A percentile compares a stretch with the other conserved stretches of the same genome.
These are phyloP conservation scores for Plasmodium knowlesi DNA, from an alignment of 169 alveolate genomes.

Conservation along the genomic window DNA sequence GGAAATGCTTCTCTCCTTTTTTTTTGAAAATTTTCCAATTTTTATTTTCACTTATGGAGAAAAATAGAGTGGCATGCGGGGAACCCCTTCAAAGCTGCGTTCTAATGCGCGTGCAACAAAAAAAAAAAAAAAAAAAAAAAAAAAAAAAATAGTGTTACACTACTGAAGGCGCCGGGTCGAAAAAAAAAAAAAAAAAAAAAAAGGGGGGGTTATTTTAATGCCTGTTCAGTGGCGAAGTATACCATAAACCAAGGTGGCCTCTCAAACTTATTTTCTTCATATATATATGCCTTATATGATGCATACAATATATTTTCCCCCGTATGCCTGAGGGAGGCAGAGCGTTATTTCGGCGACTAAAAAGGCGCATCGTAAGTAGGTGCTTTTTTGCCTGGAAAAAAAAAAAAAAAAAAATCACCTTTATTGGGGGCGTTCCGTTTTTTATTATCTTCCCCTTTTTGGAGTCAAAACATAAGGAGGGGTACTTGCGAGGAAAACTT, in stretches of 20 bases:
- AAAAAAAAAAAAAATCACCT: not conserved
- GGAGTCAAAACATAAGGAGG: not conserved
- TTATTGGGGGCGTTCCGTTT: not conserved
- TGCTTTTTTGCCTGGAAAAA: not conserved
- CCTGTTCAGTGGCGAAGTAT: not conserved
- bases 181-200: too few species aligned
- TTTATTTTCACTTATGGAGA: not conserved
- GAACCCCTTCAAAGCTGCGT: too few species aligned
- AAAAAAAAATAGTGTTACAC: too few species aligned
- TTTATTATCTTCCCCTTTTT: not conserved
- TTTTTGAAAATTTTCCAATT: not conserved
- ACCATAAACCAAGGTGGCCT: not conserved
- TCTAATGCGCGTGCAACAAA: too few species aligned
- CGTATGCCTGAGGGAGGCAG: not conserved
- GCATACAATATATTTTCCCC: not conserved
- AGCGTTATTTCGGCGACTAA: not conserved
- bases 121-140: too few species aligned
- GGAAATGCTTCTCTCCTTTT: not conserved
- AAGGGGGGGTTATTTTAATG: not conserved
- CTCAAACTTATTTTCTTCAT: not conserved
- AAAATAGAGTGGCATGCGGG: too few species aligned
- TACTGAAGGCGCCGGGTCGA: not conserved
- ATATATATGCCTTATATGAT: not conserved
- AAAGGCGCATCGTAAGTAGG: not conserved
- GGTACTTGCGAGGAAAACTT: not conserved